phyloP scores from a whole-genome alignment of 2,329 filamentous ascomycete genomes.

The Xylogone sp. region DNA sequence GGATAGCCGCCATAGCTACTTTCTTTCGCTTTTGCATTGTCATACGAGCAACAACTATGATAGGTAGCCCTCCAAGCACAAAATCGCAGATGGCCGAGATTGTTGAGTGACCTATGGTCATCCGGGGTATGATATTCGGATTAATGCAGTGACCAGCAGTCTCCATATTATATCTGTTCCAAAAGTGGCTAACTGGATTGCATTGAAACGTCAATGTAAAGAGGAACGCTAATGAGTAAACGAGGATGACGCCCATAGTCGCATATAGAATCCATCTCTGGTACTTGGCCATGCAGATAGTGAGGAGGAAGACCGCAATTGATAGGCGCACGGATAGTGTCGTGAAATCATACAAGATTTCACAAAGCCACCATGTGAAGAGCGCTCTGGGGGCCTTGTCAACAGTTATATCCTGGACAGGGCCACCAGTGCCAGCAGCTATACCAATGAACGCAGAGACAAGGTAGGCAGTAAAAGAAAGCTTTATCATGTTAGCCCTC shows the following conservation, averaged over 20 bases:
- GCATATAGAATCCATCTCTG: constrained; percentile 42
- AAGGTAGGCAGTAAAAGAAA: constrained; percentile 16
- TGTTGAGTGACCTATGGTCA: constrained; percentile 49
- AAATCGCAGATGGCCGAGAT: constrained; percentile 45
- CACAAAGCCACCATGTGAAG: constrained; percentile 48
- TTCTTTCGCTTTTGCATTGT: constrained; percentile 52
- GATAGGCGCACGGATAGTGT: constrained; percentile 38
- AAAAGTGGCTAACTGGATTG: constrained; percentile 46
- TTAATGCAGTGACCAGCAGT: constrained; percentile 32
- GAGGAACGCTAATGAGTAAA: constrained; percentile 44
- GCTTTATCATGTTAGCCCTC: constrained; percentile 7
- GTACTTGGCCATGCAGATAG: constrained; percentile 41
- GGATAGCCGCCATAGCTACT: constrained; percentile 45
- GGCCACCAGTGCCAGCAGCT: constrained; percentile 17
- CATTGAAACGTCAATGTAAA: constrained; percentile 51
- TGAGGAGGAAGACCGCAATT: constrained; percentile 50
- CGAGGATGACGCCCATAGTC: constrained; percentile 40
- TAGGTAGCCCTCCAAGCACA: constrained; percentile 47
- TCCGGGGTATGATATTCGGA: constrained; percentile 42
- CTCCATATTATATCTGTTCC: constrained; percentile 30
- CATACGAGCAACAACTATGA: constrained; percentile 50
- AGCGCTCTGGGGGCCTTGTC: constrained; percentile 14
- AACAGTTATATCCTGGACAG: constrained; percentile 9
- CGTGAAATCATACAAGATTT: constrained; percentile 48
- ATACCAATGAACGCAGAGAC: constrained; percentile 12